Conservation (phyloP, 2,329 filamentous ascomycete genomes). For the Didymella segeticola region DNA sequence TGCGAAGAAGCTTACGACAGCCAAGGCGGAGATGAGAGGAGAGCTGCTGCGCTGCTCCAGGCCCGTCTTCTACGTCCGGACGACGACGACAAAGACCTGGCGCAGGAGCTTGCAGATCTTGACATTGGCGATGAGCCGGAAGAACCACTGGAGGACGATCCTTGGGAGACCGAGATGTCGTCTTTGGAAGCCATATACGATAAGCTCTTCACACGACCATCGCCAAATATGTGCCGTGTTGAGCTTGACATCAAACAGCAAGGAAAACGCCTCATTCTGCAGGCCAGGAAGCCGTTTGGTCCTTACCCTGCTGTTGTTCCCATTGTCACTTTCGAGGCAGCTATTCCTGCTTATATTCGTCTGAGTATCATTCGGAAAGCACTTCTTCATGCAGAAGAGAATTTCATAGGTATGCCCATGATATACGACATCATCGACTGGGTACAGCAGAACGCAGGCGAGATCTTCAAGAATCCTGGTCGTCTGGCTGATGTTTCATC, state of each 20-base stretch:
- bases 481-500: constrained; percentile 83
- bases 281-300: constrained; percentile 72
- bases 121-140: constrained; percentile 50
- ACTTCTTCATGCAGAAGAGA: constrained; percentile 72
- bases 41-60: constrained; percentile 82
- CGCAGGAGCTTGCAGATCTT: constrained; percentile 44
- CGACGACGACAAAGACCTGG: constrained; percentile 36
- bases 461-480: constrained; percentile 85
- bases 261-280: constrained; percentile 59
- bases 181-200: constrained; percentile 88
- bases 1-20: constrained; percentile 79
- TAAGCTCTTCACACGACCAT: constrained; percentile 62
- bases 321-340: constrained; percentile 71
- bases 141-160: constrained; percentile 56
- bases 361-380: constrained; percentile 84
- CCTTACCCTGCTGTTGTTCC: constrained; percentile 74
- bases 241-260: constrained; percentile 62
- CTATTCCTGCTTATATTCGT: constrained; percentile 89
- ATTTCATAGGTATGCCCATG: constrained; percentile 84
- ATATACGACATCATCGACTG: constrained; percentile 90
- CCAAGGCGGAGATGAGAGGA: constrained; percentile 73
- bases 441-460: constrained; percentile 83
- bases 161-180: constrained; percentile 85
- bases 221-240: constrained; percentile 72
- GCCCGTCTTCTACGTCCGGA: constrained; percentile 62